Base-by-base conservation (phyloP, 2,329 filamentous ascomycete genomes). In the Aciculosporium take region DNA sequence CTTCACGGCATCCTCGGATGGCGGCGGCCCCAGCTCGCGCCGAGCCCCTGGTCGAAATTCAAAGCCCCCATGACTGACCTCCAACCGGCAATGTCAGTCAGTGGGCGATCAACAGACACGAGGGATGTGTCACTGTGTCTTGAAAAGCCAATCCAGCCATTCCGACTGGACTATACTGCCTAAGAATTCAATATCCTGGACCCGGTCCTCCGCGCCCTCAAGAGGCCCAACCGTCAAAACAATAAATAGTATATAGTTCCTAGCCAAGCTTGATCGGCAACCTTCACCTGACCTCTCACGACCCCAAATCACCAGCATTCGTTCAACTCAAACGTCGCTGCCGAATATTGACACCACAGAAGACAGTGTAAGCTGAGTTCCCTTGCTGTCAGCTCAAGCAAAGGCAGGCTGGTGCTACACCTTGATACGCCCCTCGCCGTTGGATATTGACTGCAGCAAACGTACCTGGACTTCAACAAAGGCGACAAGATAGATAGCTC, bases 1-100 rank as follows among this genome's bases (percentile, higher is more conserved):
- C 3, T 18, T 8, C 23, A 9, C 38, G 42, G 42, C 15, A 32
- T 37, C 21, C 10, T 44, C 42, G 42, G 42, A 37, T 33, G 4
- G 15, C 17, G 6, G 17, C 15, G 17, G 38, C 38, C 24, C 34
- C 42, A 33, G 17, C 33, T 18, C 38, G 38, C 33, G 28, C 42
- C 27, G 13, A 17, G 38, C 28, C 34, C 28, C 13, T 25, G 18
- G 17, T 12, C 24, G 15, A 43, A 23, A 24, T 24, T 12, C 24
- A 15, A 43, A 23, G 6, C 8, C 25, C 33, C 42, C 24, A 31
- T 21, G 4, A 9, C 37, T 33, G 28, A 33, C 23, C 12, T 27
- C 17, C 17, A 10, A 21, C 12, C 20, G 17, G 4, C 23, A 21
- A 13, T 18, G 30, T 12, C 13, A 27, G 10, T 4, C 23, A 37